phyloP scores from a whole-genome alignment of 306 rosid genomes.

The Arachis stenosperma region DNA sequence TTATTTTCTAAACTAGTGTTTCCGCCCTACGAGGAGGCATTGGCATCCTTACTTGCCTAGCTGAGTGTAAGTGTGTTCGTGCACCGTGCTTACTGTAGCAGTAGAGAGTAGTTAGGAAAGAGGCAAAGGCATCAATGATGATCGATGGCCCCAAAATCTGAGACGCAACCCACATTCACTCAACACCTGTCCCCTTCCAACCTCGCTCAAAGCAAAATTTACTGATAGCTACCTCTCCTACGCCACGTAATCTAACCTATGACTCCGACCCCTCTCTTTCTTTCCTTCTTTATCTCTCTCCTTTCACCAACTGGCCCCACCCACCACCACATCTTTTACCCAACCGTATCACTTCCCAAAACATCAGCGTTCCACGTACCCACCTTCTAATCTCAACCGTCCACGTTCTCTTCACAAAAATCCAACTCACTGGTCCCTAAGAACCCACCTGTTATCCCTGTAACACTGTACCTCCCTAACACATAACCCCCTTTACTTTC shows the following conservation, averaged over 20 bases:
- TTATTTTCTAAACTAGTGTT: too few species aligned
- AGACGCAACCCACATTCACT: slow-evolving; percentile 45
- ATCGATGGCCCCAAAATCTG: slow-evolving; percentile 20
- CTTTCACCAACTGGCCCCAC: slow-evolving; percentile 46
- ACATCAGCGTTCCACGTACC: slow-evolving; percentile 56
- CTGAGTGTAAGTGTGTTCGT: background rate
- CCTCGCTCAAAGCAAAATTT: slow-evolving; percentile 25
- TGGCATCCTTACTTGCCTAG: too few species aligned
- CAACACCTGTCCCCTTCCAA: slow-evolving; percentile 48
- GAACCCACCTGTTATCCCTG: slow-evolving; percentile 47
- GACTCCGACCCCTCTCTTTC: slow-evolving; percentile 31
- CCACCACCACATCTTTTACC: slow-evolving; percentile 36
- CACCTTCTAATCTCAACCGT: slow-evolving; percentile 45
- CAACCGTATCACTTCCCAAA: slow-evolving; percentile 37
- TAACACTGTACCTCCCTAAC: slow-evolving; percentile 1
- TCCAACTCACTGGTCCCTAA: slow-evolving; percentile 45
- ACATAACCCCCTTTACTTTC: background rate
- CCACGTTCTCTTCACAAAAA: slow-evolving; percentile 60
- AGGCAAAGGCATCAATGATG: background rate
- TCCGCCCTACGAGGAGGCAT: too few species aligned
- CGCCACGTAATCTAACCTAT: slow-evolving; percentile 65
- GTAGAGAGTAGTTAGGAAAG: background rate
- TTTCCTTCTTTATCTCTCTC: background rate
- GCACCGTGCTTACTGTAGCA: background rate
- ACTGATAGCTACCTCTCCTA: slow-evolving; percentile 33